A percentile compares a stretch with the other conserved stretches of the same genome.
Conservation (phyloP, 1,284 basidiomycete genomes). For the Kalmanozyma brasiliensis region DNA sequence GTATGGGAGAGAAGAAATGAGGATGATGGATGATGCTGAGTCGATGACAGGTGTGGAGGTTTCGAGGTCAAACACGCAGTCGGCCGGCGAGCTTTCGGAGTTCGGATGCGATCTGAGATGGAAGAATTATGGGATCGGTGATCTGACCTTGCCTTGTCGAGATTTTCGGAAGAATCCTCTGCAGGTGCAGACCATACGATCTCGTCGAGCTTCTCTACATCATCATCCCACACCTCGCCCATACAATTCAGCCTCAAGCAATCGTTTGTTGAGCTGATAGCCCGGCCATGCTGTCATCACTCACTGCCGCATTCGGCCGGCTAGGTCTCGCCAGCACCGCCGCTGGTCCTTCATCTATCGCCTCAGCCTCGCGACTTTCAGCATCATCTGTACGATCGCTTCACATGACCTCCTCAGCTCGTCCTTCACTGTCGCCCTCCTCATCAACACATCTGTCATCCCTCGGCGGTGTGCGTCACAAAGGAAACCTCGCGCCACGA, state of each 20-base stretch:
- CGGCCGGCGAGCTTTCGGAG: background rate
- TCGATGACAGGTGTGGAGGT: conserved; percentile 8
- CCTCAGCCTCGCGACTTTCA: conserved; percentile 10
- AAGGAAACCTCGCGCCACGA: conserved; percentile 80
- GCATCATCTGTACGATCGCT: conserved; percentile 20
- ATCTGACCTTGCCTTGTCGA: background rate
- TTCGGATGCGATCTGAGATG: background rate
- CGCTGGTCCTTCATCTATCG: conserved; percentile 14
- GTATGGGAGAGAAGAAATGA: background rate
- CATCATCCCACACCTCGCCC: background rate
- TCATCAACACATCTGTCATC: background rate
- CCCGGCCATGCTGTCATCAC: conserved; percentile 26
- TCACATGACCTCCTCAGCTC: conserved; percentile 14
- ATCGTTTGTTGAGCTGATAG: too few species aligned
- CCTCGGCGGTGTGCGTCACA: conserved; percentile 68
- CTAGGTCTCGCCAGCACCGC: conserved; percentile 16
- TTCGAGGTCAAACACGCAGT: background rate
- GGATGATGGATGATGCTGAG: background rate
- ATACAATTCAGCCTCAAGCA: too few species aligned
- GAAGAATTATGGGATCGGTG: conserved; percentile 8
- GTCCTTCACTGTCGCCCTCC: conserved; percentile 1
- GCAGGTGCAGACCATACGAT: background rate
- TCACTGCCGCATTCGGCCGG: conserved; percentile 30
- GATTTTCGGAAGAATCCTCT: conserved; percentile 28
- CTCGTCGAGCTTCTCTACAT: conserved; percentile 4